These are phyloP conservation scores for Candida boidinii DNA, from an alignment of 805 yeast genomes.

Conservation along the genomic window DNA sequence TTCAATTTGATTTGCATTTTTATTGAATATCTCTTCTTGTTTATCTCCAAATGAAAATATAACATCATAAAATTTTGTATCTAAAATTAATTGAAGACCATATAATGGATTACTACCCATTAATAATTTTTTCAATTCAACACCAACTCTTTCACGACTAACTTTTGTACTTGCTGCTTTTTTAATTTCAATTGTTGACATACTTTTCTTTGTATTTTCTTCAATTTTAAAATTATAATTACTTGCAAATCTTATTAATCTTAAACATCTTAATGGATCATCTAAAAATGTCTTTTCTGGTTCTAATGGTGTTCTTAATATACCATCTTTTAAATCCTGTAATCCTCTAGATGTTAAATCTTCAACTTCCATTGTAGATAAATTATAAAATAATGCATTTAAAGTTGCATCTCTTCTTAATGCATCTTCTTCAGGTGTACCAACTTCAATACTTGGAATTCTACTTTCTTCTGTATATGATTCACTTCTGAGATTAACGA, in stretches of 20 bases:
- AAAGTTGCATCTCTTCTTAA: conserved; percentile 90
- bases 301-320: conserved; percentile 80
- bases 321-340: conserved; percentile 57
- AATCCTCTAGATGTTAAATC: conserved; percentile 79
- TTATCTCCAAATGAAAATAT: conserved; percentile 42
- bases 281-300: conserved; percentile 83
- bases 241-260: conserved; percentile 81
- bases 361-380: conserved; percentile 60
- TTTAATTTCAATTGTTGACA: conserved; percentile 53
- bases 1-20: conserved; percentile 7
- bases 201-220: conserved; percentile 46
- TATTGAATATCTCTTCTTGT: conserved; percentile 11
- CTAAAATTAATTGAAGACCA: conserved; percentile 53
- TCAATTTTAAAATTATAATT: conserved; percentile 66
- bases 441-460: conserved; percentile 75
- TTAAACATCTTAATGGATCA: conserved; percentile 85
- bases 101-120: conserved; percentile 49
- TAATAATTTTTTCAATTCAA: conserved; percentile 74
- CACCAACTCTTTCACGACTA: conserved; percentile 84
- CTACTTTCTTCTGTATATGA: conserved; percentile 76
- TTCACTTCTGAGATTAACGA: conserved; percentile 86
- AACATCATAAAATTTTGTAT: conserved; percentile 44
- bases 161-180: conserved; percentile 60
- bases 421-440: conserved; percentile 91
- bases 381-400: conserved; percentile 85